These are phyloP conservation scores for Rhinocladiella similis DNA, from an alignment of 2,329 filamentous ascomycete genomes.

Conservation along the genomic window DNA sequence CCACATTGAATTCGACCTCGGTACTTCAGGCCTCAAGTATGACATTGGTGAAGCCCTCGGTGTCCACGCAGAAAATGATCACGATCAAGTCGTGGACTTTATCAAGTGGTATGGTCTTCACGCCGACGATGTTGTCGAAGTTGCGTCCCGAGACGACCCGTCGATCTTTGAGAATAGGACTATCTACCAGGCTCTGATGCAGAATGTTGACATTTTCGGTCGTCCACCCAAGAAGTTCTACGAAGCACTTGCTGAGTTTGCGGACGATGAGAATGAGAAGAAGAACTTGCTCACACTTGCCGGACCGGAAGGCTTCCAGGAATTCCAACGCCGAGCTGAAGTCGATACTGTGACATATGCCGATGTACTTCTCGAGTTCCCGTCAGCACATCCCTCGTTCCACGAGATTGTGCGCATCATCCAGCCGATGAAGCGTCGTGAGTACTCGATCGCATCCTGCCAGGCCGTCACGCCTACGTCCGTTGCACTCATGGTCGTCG, in stretches of 20 bases:
- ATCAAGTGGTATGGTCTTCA: conserved; percentile 88
- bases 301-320: conserved; percentile 74
- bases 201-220: conserved; percentile 96
- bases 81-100: conserved; percentile 74
- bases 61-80: conserved; percentile 93
- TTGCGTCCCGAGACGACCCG: conserved; percentile 78
- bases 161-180: conserved; percentile 80
- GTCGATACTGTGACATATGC: conserved; percentile 90
- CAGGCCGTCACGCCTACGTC: conserved; percentile 88
- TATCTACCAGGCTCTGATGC: conserved; percentile 83
- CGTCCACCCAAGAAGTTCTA: conserved; percentile 98
- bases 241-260: conserved; percentile 84
- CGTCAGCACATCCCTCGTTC: conserved; percentile 83
- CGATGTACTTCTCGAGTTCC: conserved; percentile 85
- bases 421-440: conserved; percentile 87
- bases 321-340: conserved; percentile 90
- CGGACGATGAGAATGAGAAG: conserved; percentile 78
- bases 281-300: conserved; percentile 74
- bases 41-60: conserved; percentile 96
- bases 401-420: conserved; percentile 87
- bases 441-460: conserved; percentile 98
- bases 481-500: conserved; percentile 96
- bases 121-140: conserved; percentile 81
- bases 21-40: conserved; percentile 86
- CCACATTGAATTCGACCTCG: conserved; percentile 98